Conservation (phyloP, 2,329 filamentous ascomycete genomes). For the Fusarium chuoi region DNA sequence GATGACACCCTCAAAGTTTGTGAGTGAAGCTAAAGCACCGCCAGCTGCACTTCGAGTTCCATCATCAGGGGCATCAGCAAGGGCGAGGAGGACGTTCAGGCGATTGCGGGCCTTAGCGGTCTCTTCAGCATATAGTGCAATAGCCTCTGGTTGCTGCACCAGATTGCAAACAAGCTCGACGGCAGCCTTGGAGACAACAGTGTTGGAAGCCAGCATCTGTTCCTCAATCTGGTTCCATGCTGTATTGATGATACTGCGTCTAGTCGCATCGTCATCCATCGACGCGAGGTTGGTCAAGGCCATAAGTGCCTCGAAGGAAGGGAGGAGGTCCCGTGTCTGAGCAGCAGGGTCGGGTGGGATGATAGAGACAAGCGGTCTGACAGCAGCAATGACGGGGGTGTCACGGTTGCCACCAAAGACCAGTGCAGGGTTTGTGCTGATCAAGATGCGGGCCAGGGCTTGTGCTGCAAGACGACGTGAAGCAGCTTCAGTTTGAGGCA, state of each 20-base stretch:
- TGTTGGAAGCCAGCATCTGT: constrained; percentile 79
- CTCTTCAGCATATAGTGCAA: constrained; percentile 75
- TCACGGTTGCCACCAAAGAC: constrained; percentile 84
- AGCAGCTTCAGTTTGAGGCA: constrained; percentile 62
- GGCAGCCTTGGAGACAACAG: constrained; percentile 80
- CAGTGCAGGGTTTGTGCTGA: constrained; percentile 84
- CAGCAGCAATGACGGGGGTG: constrained; percentile 79
- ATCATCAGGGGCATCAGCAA: constrained; percentile 86
- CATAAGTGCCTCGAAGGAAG: constrained; percentile 89
- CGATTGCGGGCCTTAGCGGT: constrained; percentile 75
- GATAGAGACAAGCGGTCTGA: constrained; percentile 82
- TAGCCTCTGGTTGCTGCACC: constrained; percentile 73
- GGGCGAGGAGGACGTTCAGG: constrained; percentile 84
- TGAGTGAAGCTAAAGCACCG: constrained; percentile 86
- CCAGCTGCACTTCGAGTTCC: constrained; percentile 85
- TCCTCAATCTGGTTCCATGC: constrained; percentile 85
- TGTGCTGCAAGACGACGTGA: constrained; percentile 74
- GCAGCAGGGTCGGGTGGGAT: constrained; percentile 71
- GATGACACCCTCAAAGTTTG: constrained; percentile 80
- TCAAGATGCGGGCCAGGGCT: constrained; percentile 84
- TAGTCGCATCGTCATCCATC: constrained; percentile 72
- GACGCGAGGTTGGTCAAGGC: constrained; percentile 95
- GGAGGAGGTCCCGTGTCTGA: constrained; percentile 80
- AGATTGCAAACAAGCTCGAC: constrained; percentile 94
- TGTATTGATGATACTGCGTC: constrained; percentile 75